Conservation (phyloP, 2,329 filamentous ascomycete genomes). For the Venturia oleaginea region DNA sequence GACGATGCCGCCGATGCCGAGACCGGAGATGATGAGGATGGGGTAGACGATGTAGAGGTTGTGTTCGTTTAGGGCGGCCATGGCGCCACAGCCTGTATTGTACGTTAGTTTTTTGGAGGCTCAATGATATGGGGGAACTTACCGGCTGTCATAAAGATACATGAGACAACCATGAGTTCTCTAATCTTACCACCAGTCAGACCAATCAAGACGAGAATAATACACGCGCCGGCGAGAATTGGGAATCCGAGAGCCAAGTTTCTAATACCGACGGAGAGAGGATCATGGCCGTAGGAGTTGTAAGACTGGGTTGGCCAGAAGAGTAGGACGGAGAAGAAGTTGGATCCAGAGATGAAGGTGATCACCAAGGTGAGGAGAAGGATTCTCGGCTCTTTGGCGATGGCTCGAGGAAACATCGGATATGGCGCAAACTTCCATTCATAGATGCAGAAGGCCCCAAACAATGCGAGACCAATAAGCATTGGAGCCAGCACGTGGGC, state of each 20-base stretch:
- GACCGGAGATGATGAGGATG: conserved; percentile 50
- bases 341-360: conserved; percentile 26
- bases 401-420: conserved; percentile 35
- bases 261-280: conserved; percentile 54
- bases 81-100: conserved; percentile 40
- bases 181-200: conserved; percentile 50
- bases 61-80: conserved; percentile 41
- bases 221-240: conserved; percentile 52
- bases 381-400: conserved; percentile 25
- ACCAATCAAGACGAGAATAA: conserved; percentile 50
- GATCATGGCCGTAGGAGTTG: conserved; percentile 43
- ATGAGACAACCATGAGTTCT: conserved; percentile 50
- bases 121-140: neutral
- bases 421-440: conserved; percentile 30
- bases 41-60: conserved; percentile 48
- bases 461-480: conserved; percentile 31
- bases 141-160: conserved; percentile 55
- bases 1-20: conserved; percentile 60
- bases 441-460: conserved; percentile 30
- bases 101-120: neutral
- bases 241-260: conserved; percentile 56
- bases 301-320: conserved; percentile 27
- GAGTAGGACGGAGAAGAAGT: conserved; percentile 27
- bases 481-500: conserved; percentile 33
- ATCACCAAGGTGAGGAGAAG: conserved; percentile 26